Percentiles rank a stretch among this genome's conserved stretches.
phyloP scores from a whole-genome alignment of 192 early-diverging fungal genomes.

The Lobulomyces angularis region DNA sequence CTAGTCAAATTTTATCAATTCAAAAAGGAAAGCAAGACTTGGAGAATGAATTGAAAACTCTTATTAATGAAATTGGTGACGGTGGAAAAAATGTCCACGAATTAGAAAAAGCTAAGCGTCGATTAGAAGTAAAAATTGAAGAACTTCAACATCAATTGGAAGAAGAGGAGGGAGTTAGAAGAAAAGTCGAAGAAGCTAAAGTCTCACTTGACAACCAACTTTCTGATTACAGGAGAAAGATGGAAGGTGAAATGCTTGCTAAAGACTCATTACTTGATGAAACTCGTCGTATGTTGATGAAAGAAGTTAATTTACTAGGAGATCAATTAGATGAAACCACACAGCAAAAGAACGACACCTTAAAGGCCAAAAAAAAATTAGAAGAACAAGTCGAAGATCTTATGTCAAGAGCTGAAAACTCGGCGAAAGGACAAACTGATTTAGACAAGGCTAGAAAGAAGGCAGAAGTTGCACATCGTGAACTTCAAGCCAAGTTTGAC shows the following conservation, averaged over 20 bases:
- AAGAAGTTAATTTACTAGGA: constrained; percentile 45
- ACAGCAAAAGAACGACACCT: constrained; percentile 37
- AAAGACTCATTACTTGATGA: constrained; percentile 62
- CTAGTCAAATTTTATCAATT: constrained; percentile 30
- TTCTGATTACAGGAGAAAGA: constrained; percentile 48
- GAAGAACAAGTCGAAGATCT: constrained; percentile 52
- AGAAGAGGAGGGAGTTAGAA: constrained; percentile 40
- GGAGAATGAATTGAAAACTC: constrained; percentile 48
- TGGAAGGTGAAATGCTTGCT: constrained; percentile 39
- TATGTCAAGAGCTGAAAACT: constrained; percentile 36
- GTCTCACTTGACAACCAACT: constrained; percentile 49
- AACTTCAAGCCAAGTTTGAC: constrained; percentile 41
- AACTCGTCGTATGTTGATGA: constrained; percentile 53
- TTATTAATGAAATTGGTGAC: constrained; percentile 64
- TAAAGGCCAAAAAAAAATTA: constrained; percentile 47
- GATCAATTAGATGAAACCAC: constrained; percentile 40
- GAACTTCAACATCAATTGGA: constrained; percentile 48
- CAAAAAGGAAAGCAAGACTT: constrained; percentile 55
- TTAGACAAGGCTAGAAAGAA: constrained; percentile 52
- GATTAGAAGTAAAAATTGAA: constrained; percentile 48
- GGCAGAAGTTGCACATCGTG: constrained; percentile 36
- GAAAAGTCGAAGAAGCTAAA: constrained; percentile 47
- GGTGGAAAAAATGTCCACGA: constrained; percentile 65
- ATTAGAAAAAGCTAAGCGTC: constrained; percentile 50
- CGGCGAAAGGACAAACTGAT: constrained; percentile 51